Evolutionary conservation across 2,329 filamentous ascomycete genomes (phyloP).

Genomic region (Fusarium sambucinum): DNA sequence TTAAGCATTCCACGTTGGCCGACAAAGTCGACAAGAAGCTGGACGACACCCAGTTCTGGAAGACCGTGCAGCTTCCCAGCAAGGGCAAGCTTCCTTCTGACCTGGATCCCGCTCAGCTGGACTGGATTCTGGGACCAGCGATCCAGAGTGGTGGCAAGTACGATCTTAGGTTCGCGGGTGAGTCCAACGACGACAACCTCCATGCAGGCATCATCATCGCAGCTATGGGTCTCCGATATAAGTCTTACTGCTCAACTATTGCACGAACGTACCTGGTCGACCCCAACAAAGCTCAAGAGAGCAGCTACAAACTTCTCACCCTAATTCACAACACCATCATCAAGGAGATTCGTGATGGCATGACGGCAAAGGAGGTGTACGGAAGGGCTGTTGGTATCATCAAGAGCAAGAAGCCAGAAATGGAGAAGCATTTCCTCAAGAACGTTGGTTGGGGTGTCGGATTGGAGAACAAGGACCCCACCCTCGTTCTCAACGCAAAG

Average conservation of each 20-base stretch:
- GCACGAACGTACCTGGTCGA: conserved; percentile 96
- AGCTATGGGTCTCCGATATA: conserved; percentile 91
- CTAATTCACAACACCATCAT: conserved; percentile 89
- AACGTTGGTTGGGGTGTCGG: conserved; percentile 93
- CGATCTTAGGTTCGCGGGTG: conserved; percentile 83
- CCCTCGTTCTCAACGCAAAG: conserved; percentile 87
- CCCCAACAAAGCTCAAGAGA: conserved; percentile 95
- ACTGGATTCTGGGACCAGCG: conserved; percentile 92
- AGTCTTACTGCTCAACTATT: conserved; percentile 93
- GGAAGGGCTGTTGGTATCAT: conserved; percentile 84
- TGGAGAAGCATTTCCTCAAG: conserved; percentile 95
- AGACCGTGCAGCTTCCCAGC: conserved; percentile 76
- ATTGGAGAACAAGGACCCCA: conserved; percentile 88
- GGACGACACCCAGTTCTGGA: conserved; percentile 94
- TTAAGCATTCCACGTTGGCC: conserved; percentile 88
- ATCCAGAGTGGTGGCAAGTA: conserved; percentile 97
- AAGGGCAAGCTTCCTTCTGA: conserved; percentile 84
- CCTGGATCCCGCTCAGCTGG: conserved; percentile 88
- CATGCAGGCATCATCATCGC: conserved; percentile 95
- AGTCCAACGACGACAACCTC: conserved; percentile 83
- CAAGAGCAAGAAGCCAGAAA: conserved; percentile 90
- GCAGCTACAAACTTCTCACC: conserved; percentile 89
- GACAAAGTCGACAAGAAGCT: conserved; percentile 91
- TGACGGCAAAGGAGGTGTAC: conserved; percentile 89
- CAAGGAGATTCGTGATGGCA: conserved; percentile 90